These are phyloP conservation scores for Taphrina populina DNA, from an alignment of 1,139 yeast genomes.

Conservation along the genomic window DNA sequence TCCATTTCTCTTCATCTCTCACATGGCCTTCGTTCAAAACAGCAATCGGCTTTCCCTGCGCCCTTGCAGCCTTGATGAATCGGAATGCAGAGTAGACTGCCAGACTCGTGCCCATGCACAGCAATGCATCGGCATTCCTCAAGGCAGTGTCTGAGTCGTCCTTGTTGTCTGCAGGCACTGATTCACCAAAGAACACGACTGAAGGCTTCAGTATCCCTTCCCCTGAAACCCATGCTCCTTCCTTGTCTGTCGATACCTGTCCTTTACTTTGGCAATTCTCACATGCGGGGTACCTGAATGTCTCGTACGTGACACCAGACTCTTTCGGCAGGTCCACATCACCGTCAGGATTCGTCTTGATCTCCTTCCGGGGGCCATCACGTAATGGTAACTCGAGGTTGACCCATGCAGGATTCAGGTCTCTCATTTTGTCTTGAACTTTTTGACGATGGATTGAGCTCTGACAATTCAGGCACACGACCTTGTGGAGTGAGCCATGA, in stretches of 20 bases:
- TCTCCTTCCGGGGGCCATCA: constrained; percentile 31
- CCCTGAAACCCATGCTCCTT: constrained; percentile 39
- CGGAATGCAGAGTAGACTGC: constrained; percentile 42
- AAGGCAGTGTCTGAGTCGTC: constrained; percentile 38
- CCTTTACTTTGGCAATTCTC: constrained; percentile 37
- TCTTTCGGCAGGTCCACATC: constrained; percentile 40
- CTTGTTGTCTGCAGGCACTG: constrained; percentile 37
- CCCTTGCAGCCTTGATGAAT: constrained; percentile 39
- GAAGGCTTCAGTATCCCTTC: constrained; percentile 41
- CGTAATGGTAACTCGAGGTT: constrained; percentile 33
- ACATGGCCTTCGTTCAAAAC: constrained; percentile 40
- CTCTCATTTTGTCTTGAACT: constrained; percentile 37
- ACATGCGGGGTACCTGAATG: constrained; percentile 41
- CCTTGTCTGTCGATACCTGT: constrained; percentile 33
- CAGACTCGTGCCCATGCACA: constrained; percentile 40
- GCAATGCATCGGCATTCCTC: constrained; percentile 37
- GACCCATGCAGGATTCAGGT: constrained; percentile 40
- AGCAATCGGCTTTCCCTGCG: constrained; percentile 39
- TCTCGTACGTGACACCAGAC: constrained; percentile 38
- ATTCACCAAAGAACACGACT: constrained; percentile 42
- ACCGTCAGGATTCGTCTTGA: constrained; percentile 41
- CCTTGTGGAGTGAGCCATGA: constrained; percentile 40
- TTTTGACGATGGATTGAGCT: constrained; percentile 35
- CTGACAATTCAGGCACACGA: constrained; percentile 40
- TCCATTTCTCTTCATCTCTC: constrained; percentile 40